These are phyloP conservation scores for Alternaria postmessia DNA, from an alignment of 2,329 filamentous ascomycete genomes.

Conservation along the genomic window DNA sequence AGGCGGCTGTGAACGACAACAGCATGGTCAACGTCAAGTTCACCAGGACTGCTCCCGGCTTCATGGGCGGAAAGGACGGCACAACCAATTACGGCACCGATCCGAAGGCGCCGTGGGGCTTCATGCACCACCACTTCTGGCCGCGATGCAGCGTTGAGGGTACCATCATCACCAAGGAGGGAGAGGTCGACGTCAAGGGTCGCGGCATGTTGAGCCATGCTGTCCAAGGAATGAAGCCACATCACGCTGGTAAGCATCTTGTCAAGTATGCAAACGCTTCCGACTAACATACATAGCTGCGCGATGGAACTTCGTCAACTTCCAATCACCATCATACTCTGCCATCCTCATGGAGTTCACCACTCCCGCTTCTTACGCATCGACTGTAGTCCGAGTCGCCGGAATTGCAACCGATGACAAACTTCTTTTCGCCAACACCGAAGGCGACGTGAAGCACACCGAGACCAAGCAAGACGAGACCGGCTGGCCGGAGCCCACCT, in stretches of 20 bases:
- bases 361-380: slow-evolving; percentile 91
- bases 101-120: slow-evolving; percentile 84
- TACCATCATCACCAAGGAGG: slow-evolving; percentile 81
- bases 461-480: slow-evolving; percentile 78
- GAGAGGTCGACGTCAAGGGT: slow-evolving; percentile 82
- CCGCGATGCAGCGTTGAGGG: slow-evolving; percentile 84
- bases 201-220: slow-evolving; percentile 82
- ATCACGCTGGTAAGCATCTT: slow-evolving; percentile 75
- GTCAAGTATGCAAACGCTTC: not conserved
- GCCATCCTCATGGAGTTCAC: slow-evolving; percentile 96
- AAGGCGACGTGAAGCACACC: slow-evolving; percentile 73
- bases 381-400: slow-evolving; percentile 82
- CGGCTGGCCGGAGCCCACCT: slow-evolving; percentile 87
- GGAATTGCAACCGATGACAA: slow-evolving; percentile 82
- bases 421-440: slow-evolving; percentile 75
- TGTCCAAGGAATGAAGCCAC: slow-evolving; percentile 98
- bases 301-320: slow-evolving; percentile 92
- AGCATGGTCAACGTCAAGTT: slow-evolving; percentile 88
- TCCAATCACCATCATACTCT: slow-evolving; percentile 86
- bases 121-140: slow-evolving; percentile 94
- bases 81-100: slow-evolving; percentile 88
- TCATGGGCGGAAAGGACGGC: slow-evolving; percentile 84
- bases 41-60: slow-evolving; percentile 78
- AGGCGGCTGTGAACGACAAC: slow-evolving; percentile 82
- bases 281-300: slow-evolving; percentile 62